These are phyloP conservation scores for Camellia oleifera DNA, from an alignment of 179 eudicot genomes.

Conservation along the genomic window DNA sequence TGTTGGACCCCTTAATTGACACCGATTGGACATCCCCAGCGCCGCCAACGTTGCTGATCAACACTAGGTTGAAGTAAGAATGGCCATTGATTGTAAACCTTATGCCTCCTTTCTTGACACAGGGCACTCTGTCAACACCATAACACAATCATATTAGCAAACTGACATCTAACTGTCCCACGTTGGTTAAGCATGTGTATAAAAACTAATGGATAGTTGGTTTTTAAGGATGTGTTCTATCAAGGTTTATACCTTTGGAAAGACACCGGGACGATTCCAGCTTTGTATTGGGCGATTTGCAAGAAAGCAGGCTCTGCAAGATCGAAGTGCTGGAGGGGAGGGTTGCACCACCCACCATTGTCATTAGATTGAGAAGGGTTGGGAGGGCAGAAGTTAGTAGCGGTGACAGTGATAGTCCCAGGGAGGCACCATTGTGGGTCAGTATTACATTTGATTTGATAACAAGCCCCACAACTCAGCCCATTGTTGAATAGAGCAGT, in stretches of 20 bases:
- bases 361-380: slow-evolving; percentile 40
- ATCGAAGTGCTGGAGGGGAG: slow-evolving; percentile 57
- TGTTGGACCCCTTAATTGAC: slow-evolving; percentile 43
- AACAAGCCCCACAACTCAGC: slow-evolving; percentile 49
- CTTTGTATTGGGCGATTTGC: slow-evolving; percentile 48
- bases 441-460: slow-evolving; percentile 31
- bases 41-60: slow-evolving; percentile 48
- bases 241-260: slow-evolving; percentile 18
- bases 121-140: slow-evolving; percentile 36
- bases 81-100: slow-evolving; percentile 59
- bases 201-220: neutral
- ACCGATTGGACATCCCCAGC: slow-evolving; percentile 51
- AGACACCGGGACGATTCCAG: slow-evolving; percentile 52
- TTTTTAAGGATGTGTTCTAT: neutral
- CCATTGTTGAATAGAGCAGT: slow-evolving; percentile 60
- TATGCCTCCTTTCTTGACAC: slow-evolving; percentile 50
- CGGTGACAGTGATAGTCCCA: slow-evolving; percentile 42
- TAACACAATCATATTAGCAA: neutral
- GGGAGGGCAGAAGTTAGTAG: slow-evolving; percentile 60
- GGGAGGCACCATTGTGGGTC: slow-evolving; percentile 46
- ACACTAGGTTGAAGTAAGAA: slow-evolving; percentile 55
- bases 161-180: too few species aligned
- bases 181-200: neutral
- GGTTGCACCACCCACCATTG: slow-evolving; percentile 66
- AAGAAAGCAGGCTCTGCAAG: slow-evolving; percentile 47